phyloP scores from a whole-genome alignment of 2,329 filamentous ascomycete species.

The Trichoderma oligosporum region DNA sequence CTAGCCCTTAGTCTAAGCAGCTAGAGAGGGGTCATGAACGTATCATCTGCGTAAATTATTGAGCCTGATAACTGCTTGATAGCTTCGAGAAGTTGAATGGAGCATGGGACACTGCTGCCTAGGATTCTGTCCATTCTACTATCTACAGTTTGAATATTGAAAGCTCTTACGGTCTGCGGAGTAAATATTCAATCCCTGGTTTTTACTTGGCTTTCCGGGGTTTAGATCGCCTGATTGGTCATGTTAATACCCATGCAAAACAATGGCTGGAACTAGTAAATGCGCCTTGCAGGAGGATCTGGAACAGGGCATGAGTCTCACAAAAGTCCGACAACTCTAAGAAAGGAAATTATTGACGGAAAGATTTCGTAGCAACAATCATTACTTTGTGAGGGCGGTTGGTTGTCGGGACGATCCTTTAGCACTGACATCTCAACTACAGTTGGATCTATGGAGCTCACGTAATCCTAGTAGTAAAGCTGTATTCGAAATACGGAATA shows the following conservation, averaged over 20 bases:
- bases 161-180: neutral
- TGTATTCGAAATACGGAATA: too few species aligned
- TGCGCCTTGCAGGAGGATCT: neutral
- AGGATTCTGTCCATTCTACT: neutral
- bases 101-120: neutral
- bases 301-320: neutral
- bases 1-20: neutral
- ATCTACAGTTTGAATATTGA: neutral
- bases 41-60: conserved; percentile 3
- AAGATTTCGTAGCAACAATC: neutral
- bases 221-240: conserved; percentile 3
- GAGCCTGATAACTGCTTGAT: neutral
- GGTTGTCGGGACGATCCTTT: neutral
- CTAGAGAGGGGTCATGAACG: neutral
- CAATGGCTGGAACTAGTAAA: neutral
- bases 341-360: neutral
- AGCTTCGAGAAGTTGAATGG: neutral
- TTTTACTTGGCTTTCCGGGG: neutral
- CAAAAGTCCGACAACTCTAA: neutral
- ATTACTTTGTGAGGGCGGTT: neutral
- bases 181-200: neutral
- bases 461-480: neutral
- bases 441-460: neutral
- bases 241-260: neutral
- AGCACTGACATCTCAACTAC: neutral